Evolutionary conservation across 78 protist genomes (phyloP).

Genomic region (Dictyostelium brefeldianum): DNA sequence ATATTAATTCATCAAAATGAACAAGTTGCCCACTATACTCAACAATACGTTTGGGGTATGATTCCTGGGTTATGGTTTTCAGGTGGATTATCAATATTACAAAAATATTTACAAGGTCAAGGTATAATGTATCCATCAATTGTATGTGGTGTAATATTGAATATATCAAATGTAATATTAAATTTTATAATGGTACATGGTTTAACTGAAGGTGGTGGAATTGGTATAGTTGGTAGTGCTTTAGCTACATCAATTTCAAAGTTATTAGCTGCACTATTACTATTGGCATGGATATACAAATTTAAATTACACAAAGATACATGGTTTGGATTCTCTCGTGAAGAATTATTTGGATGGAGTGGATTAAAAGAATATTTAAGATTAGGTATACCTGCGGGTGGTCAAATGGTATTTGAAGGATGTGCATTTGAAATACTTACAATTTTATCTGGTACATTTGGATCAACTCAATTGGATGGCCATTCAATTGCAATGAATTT

Average conservation of each 20-base stretch:
- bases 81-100: constrained; percentile 24
- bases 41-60: constrained; percentile 46
- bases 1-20: constrained; percentile 49
- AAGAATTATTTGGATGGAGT: background rate
- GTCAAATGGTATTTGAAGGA: constrained; percentile 72
- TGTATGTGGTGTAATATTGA: constrained; percentile 59
- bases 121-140: constrained; percentile 72
- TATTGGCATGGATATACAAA: background rate
- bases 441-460: constrained; percentile 53
- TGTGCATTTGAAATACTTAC: constrained; percentile 64
- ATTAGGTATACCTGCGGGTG: constrained; percentile 58
- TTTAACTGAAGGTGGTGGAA: constrained; percentile 16
- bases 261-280: background rate
- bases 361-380: constrained; percentile 55
- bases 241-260: constrained; percentile 53
- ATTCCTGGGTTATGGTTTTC: constrained; percentile 69
- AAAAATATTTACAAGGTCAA: constrained; percentile 67
- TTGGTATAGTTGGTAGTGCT: constrained; percentile 64
- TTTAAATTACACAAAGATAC: constrained; percentile 45
- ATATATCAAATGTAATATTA: constrained; percentile 47
- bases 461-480: constrained; percentile 28
- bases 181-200: constrained; percentile 72
- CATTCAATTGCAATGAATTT: constrained; percentile 72
- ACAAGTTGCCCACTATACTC: constrained; percentile 13
- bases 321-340: constrained; percentile 68